Evolutionary conservation across 352 stramenopile genomes (phyloP), one percentile per base, ranked within the genome.

Genomic region (Plasmopara viticola): DNA sequence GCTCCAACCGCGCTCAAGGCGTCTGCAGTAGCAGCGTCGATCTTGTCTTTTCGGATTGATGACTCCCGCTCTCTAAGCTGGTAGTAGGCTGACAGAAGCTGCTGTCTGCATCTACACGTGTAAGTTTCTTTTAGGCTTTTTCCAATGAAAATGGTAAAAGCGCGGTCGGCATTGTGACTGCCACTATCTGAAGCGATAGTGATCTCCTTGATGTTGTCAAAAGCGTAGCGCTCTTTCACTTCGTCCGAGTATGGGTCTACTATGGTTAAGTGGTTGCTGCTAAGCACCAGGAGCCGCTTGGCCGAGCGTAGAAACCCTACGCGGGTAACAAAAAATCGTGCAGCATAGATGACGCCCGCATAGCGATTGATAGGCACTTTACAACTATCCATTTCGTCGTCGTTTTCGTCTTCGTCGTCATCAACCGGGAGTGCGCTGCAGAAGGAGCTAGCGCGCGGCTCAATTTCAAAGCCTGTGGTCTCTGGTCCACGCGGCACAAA

Each of bases 161-260:
- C 67, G 14, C 79, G 63, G 48, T 92, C 79, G 10, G 78, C 69
- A 42, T 86, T 90, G 40, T 81, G 73, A 3, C 72, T 73, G 48
- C 78, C 74, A 33, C 61, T 78, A 44, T 91, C 80, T 3, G 74
- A 74, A 9, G 82, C 80, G 30, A 90, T 70, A 20, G 78, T 92
- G 48, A 93, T 90, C 63, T 93, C 84, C 52, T 88, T 92, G 51
- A 94, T 94, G 55, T 90, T 90, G 51, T 90, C 79, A 51, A 90
- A 94, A 34, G 79, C 72, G 44, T 90, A 92, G 29, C 80, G 81
- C 57, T 94, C 84, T 44, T 90, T 92, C 25, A 91, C 80, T 54
- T 92, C 79, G 28, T 93, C 84, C 4, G 77, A 86, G 57, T 90
- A 89, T 37, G 84, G 84, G 44, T 94, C 84, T 33, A 92, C 68